phyloP scores from a whole-genome alignment of 2,329 filamentous ascomycete genomes.

The Aspergillus felis region DNA sequence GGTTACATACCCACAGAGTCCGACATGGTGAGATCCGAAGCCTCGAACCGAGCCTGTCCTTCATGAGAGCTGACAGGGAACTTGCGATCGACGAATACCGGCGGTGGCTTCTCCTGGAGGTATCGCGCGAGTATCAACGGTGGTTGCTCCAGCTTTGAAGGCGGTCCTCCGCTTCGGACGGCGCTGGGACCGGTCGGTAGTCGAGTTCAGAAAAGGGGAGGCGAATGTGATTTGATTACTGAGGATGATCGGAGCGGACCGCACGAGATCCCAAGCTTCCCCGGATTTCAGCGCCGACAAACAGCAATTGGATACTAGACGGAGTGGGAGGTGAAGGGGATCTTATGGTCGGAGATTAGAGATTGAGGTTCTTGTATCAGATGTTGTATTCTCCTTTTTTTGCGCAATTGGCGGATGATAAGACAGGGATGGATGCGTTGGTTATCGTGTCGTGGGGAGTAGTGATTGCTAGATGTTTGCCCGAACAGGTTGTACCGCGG shows the following conservation, averaged over 20 bases:
- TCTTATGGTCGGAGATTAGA: background rate
- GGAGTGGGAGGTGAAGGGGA: background rate
- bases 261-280: constrained; percentile 9
- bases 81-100: constrained; percentile 19
- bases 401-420: background rate
- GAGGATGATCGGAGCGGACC: background rate
- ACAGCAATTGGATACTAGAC: background rate
- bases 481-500: constrained; percentile 25
- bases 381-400: background rate
- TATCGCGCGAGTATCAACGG: background rate
- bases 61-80: constrained; percentile 31
- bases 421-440: constrained; percentile 3
- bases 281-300: constrained; percentile 12
- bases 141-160: background rate
- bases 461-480: constrained; percentile 1
- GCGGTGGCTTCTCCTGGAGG: constrained; percentile 27
- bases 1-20: constrained; percentile 44
- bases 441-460: constrained; percentile 5
- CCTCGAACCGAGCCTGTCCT: constrained; percentile 18
- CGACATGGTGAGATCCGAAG: constrained; percentile 36
- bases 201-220: background rate
- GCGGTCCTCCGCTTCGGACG: background rate
- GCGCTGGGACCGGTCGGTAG: background rate
- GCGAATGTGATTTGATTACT: background rate
- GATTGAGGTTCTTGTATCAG: background rate